phyloP scores from a whole-genome alignment of 345 rosid genomes.

The Moricandia arvensis region DNA sequence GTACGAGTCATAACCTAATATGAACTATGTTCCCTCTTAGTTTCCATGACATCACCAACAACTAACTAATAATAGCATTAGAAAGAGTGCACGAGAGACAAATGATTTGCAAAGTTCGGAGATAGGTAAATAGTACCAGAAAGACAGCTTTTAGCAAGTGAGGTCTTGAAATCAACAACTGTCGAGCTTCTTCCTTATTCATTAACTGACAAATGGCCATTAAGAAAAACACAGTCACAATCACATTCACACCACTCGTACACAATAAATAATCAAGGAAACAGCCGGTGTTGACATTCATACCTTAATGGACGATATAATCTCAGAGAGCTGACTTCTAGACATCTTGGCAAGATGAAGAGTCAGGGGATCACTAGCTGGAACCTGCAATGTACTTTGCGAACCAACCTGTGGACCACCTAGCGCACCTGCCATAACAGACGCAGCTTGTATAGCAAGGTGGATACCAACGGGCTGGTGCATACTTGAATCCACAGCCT shows the following conservation, averaged over 20 bases:
- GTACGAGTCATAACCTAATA: not conserved
- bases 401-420: slow-evolving; percentile 64
- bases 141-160: slow-evolving; percentile 82
- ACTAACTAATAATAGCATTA: not conserved
- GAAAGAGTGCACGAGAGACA: not conserved
- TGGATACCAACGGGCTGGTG: slow-evolving; percentile 88
- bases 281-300: not conserved
- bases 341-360: slow-evolving; percentile 89
- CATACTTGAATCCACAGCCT: slow-evolving; percentile 51
- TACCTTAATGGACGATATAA: slow-evolving; percentile 80
- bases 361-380: slow-evolving; percentile 81
- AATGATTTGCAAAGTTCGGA: not conserved
- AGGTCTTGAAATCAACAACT: slow-evolving; percentile 72
- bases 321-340: slow-evolving; percentile 75
- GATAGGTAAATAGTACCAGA: slow-evolving; percentile 57
- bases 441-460: slow-evolving; percentile 72
- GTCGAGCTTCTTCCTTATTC: slow-evolving; percentile 72
- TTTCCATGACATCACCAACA: not conserved
- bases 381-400: slow-evolving; percentile 47
- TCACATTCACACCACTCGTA: not conserved
- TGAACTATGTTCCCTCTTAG: not conserved
- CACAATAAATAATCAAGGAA: slow-evolving; percentile 19
- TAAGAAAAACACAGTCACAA: not conserved
- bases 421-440: slow-evolving; percentile 72
- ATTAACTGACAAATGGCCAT: slow-evolving; percentile 59